Conservation (phyloP, 2,329 filamentous ascomycete genomes). For the Fusarium subglutinans region DNA sequence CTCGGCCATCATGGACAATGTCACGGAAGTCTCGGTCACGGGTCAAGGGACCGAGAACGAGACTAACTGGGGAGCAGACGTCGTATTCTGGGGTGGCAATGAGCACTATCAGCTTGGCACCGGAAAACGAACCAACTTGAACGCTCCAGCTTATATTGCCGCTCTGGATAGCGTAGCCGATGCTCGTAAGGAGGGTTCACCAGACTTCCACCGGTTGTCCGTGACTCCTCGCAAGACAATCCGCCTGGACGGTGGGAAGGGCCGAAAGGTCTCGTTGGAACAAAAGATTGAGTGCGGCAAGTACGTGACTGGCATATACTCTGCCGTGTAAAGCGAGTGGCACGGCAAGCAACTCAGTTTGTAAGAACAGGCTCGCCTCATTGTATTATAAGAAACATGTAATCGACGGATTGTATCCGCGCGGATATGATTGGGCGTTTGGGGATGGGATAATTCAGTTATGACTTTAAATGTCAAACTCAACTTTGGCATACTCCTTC, state of each 20-base stretch:
- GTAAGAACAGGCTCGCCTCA: constrained; percentile 2
- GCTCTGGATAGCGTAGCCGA: constrained; percentile 74
- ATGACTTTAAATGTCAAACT: constrained; percentile 26
- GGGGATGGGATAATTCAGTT: constrained; percentile 4
- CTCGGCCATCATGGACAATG: constrained; percentile 84
- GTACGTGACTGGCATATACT: constrained; percentile 85
- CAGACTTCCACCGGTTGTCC: constrained; percentile 78
- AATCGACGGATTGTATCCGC: constrained; percentile 27
- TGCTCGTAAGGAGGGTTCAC: constrained; percentile 64
- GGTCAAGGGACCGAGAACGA: constrained; percentile 67
- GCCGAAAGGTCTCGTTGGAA: constrained; percentile 78
- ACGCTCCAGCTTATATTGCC: constrained; percentile 79
- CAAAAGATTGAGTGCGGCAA: constrained; percentile 90
- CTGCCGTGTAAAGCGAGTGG: constrained; percentile 56
- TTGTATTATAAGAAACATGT: constrained; percentile 32
- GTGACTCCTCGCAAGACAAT: constrained; percentile 81
- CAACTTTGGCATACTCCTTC: neutral
- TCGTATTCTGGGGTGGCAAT: constrained; percentile 94
- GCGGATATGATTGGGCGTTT: constrained; percentile 24
- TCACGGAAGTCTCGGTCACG: constrained; percentile 70
- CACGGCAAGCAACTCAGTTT: neutral
- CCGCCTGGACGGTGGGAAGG: constrained; percentile 66
- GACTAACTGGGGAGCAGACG: constrained; percentile 88
- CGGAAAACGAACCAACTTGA: constrained; percentile 84
- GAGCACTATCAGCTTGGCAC: constrained; percentile 94